Evolutionary conservation across 1,284 basidiomycete genomes (phyloP), one percentile per base, ranked within the genome.

Genomic region (Marasmius tenuissimus): DNA sequence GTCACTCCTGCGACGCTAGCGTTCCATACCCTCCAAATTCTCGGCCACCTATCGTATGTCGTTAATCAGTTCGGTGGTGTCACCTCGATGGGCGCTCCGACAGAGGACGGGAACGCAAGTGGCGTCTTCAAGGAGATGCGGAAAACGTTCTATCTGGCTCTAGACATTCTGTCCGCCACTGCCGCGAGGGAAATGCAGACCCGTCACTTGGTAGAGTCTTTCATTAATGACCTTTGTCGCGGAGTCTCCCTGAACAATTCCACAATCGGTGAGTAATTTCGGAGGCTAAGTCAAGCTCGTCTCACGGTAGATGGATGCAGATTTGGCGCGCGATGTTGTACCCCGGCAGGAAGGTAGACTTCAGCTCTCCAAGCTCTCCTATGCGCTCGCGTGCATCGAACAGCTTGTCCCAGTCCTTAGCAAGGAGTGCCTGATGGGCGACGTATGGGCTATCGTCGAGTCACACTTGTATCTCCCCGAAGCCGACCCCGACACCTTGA

Each of bases 11-110:
- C 81, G 1, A 67, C 76, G 5, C 74, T 89, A 11, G 82, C 86
- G 1, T 71, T 82, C 5, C 72, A 76, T 10, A 77, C 80, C 3
- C 73, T 92, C 0, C 77, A 79, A 35, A 82, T 81, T 0, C 77
- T 91, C 10, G 83, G 80, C 14, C 82, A 86, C 66, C 75, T 91
- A n/a, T 83, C 89, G 0, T 89, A 89, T 67, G 81, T 91, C 40
- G 82, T 92, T 7, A 83, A 87, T 2, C 84, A 89, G 66, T 92
- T 92, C 66, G 90, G 91, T 3, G 89, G 91, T 7, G 81, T 89
- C 34, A 81, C 82, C 1, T 81, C 82, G 0, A 82, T 83, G 0
- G 71, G 77, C 3, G 70, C 70, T 1, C 52, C 52, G 37, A 37
- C 52, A 8, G 52, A 54, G 37, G 52, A 54, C 33, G 57, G 58